Evolutionary conservation across 78 protist species (phyloP).

Genomic region (Dictyostelium firmibasis): DNA sequence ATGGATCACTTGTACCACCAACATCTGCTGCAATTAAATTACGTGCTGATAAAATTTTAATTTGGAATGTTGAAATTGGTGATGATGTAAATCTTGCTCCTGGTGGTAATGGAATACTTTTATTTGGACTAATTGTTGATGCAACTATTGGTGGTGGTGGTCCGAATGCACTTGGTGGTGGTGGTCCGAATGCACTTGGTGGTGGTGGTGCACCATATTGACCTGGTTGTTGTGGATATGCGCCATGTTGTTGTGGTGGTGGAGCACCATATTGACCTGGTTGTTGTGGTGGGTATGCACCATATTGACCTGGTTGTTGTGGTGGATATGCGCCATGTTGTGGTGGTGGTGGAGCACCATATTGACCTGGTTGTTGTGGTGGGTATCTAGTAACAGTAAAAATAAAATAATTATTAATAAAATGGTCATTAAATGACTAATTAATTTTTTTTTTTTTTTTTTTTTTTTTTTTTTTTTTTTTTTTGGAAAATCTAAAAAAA

Average conservation of each 20-base stretch:
- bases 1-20: slow-evolving; percentile 27
- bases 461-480: too few species aligned
- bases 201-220: not conserved
- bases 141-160: slow-evolving; percentile 12
- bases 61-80: not conserved
- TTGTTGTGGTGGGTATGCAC: not conserved
- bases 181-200: not conserved
- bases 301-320: slow-evolving; percentile 11
- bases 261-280: slow-evolving; percentile 24
- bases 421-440: too few species aligned
- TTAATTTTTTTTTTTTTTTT: too few species aligned
- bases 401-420: too few species aligned
- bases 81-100: slow-evolving; percentile 22
- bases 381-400: not conserved
- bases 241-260: not conserved
- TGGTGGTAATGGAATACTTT: not conserved
- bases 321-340: not conserved
- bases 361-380: slow-evolving; percentile 10
- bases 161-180: not conserved
- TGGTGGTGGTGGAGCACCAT: not conserved
- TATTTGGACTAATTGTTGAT: not conserved
- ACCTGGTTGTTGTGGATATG: slow-evolving; percentile 1
- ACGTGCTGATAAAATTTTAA: not conserved
- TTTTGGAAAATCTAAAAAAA: not conserved
- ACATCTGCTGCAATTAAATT: slow-evolving; percentile 18